Percentiles rank a stretch among this genome's conserved stretches.
Conservation (phyloP, 2,329 filamentous ascomycete species). For the Scytalidium lignicola region DNA sequence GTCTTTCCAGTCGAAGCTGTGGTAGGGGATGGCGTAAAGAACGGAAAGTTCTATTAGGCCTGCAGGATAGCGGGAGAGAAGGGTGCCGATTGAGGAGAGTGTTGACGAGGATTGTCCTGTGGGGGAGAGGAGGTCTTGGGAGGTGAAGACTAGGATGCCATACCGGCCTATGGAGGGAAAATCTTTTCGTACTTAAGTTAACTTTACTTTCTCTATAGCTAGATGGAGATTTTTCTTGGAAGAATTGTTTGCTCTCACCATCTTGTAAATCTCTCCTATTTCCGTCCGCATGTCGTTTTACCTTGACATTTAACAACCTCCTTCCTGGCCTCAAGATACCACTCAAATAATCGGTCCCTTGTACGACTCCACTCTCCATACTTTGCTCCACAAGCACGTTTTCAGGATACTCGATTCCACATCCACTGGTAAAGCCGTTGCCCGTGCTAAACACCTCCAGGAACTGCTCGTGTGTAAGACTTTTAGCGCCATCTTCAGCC, state of each 20-base stretch:
- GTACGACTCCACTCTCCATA: not conserved
- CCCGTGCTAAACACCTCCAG: slow-evolving; percentile 49
- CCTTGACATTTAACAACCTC: slow-evolving; percentile 20
- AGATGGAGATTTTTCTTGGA: not conserved
- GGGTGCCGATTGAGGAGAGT: slow-evolving; percentile 6
- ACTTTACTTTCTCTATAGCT: slow-evolving; percentile 1
- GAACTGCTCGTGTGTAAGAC: slow-evolving; percentile 46
- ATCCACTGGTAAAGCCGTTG: slow-evolving; percentile 39
- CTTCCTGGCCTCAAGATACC: slow-evolving; percentile 23
- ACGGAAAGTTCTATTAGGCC: slow-evolving; percentile 63
- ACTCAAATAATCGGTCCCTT: slow-evolving; percentile 12
- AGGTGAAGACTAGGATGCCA: slow-evolving; percentile 18
- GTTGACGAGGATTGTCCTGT: slow-evolving; percentile 7
- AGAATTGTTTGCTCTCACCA: slow-evolving; percentile 8
- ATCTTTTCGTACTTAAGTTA: slow-evolving; percentile 5
- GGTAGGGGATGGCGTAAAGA: slow-evolving; percentile 34
- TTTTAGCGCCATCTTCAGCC: slow-evolving; percentile 56
- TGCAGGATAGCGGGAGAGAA: slow-evolving; percentile 39
- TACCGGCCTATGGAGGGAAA: slow-evolving; percentile 22
- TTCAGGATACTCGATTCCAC: slow-evolving; percentile 26
- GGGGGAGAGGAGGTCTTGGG: slow-evolving; percentile 12
- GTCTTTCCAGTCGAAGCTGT: slow-evolving; percentile 12
- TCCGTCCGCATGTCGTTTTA: slow-evolving; percentile 23
- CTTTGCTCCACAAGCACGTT: slow-evolving; percentile 11
- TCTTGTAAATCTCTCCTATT: slow-evolving; percentile 23